Percentiles rank a stretch among this genome's conserved stretches.
Evolutionary conservation across 345 rosid species (phyloP).

Genomic region (Draba incana): DNA sequence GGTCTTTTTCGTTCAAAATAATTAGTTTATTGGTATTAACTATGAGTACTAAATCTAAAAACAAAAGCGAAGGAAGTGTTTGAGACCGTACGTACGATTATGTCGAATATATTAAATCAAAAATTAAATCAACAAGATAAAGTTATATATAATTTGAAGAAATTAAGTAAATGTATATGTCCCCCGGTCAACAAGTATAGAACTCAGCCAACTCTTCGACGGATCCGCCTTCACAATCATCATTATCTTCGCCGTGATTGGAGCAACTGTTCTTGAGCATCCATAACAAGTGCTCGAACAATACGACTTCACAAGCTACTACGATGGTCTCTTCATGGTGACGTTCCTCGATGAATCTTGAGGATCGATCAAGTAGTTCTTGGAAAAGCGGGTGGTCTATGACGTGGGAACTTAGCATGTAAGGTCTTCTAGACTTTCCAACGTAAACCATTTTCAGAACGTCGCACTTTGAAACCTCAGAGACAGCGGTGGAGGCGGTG

Average conservation of each 20-base stretch:
- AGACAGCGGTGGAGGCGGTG: not conserved
- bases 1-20: not conserved
- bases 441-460: constrained; percentile 65
- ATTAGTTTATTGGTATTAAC: not conserved
- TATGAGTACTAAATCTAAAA: not conserved
- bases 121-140: not conserved
- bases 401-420: constrained; percentile 54
- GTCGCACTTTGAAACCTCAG: constrained; percentile 23
- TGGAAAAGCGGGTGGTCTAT: constrained; percentile 76
- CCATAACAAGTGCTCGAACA: constrained; percentile 97
- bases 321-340: constrained; percentile 39
- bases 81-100: constrained; percentile 4
- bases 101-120: not conserved
- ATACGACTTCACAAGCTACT: constrained; percentile 80
- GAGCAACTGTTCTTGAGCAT: constrained; percentile 57
- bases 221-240: constrained; percentile 10
- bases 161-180: not conserved
- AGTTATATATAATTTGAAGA: constrained; percentile 8
- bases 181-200: constrained; percentile 50
- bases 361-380: constrained; percentile 65
- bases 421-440: constrained; percentile 80
- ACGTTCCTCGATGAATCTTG: constrained; percentile 34
- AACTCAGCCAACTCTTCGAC: constrained; percentile 53
- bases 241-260: not conserved
- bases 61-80: not conserved